Evolutionary conservation across 495 filamentous ascomycete genomes (phyloP), one percentile per base, ranked within the genome.

Genomic region (Eremomyces bilateralis): DNA sequence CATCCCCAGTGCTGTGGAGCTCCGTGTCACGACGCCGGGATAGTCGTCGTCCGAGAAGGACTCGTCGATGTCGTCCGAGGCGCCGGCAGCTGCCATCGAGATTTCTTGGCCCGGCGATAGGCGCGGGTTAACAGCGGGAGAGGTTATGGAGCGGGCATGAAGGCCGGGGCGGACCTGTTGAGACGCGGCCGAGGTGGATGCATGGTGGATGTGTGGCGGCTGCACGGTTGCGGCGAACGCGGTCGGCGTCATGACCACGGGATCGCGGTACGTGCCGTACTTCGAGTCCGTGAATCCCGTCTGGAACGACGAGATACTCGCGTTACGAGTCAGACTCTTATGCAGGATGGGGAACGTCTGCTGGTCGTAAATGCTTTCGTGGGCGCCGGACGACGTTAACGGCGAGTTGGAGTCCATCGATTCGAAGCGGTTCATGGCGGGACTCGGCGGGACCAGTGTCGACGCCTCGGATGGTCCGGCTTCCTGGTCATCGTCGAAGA

Each of bases 271-370:
- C 31, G 67, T 47, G 38, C 65, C 52, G 12, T 63, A 54, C n/a
- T 74, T 65, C 15, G 65, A 61, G 44, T 92, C 83, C 1, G 74
- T 66, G 34, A 92, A 84, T 28, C 79, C 79, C 44, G 79, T 85
- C 39, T 93, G 82, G 51, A 97, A 85, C 0, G 81, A 88, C 0
- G 72, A 67, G 3, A 69, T 63, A 22, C 73, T 80, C 16, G 68
- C 64, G 12, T 74, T 80, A 15, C 73, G 63, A 10, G 63, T 69
- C 21, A 85, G 64, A 0, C 79, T 84, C 43, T 82, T 80, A 42
- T 81, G 73, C 12, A 95, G 58, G 35, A 97, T 92, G 0, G 88
- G 88, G 2, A 84, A 65, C 10, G 85, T 90, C 45, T 91, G 77
- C 47, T 85, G 85, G 48, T 95, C 84, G 50, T 97, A 95, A 2